Base-by-base conservation (phyloP, 2,329 filamentous ascomycete species). In the Sphaerostilbella broomeana region DNA sequence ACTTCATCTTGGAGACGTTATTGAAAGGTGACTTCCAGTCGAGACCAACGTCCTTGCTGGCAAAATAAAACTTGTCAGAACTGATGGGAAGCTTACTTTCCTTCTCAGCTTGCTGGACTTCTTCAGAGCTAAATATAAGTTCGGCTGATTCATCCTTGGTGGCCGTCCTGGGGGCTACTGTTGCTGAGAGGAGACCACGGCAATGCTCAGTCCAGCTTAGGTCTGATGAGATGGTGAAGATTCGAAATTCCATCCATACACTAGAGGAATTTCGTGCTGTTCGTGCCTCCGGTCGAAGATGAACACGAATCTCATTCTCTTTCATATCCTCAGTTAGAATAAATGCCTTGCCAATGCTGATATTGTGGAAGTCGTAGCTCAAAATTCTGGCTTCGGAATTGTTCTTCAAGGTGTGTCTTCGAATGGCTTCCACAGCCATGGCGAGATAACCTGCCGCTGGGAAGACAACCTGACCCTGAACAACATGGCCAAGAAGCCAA, bases 161-260 rank as follows among this genome's bases (percentile, higher is more conserved):
- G 16, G 25, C 18, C 20, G n/a, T 16, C 12, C 24, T 16, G n/a
- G 12, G 9, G 4, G 16, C 20, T 17, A 21, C 35, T 27, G 29
- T 36, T 26, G 40, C 44, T 22, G 48, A 45, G n/a, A 55, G 36
- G 11, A 51, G 49, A 12, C 52, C 53, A n/a, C 53, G 51, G 33
- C 52, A 56, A 40, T 55, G 50, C 42, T 55, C 53, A n/a, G 40
- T 51, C 52, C 51, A 56, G 13, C 21, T 24, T n/a, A 42, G 42
- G 11, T 44, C 44, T 10, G 43, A 40, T 7, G 44, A 17, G 12
- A 38, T 35, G 4, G 46, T 46, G 44, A 47, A 55, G 8, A 55
- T 48, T 35, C 50, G 41, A 38, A 55, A 54, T 35, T 54, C 50
- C 12, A 40, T 35, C 53, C 53, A 55, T 1, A 41, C 9, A 2